phyloP scores from a whole-genome alignment of 768 basidiomycete species.

The Lyophyllum decastes region DNA sequence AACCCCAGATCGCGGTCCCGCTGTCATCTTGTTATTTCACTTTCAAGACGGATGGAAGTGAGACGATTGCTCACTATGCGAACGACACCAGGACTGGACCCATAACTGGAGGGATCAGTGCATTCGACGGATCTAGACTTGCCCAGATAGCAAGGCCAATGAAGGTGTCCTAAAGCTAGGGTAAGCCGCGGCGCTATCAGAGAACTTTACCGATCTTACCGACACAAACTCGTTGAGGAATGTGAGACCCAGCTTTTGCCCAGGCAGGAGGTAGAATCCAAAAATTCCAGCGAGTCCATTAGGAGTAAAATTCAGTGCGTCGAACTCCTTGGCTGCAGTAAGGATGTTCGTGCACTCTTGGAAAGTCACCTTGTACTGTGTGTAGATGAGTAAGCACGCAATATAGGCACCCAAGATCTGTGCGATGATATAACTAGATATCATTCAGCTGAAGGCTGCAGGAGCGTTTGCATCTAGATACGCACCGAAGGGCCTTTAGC shows the following conservation, averaged over 20 bases:
- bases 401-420: conserved; percentile 69
- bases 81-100: conserved; percentile 56
- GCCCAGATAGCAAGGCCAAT: conserved; percentile 55
- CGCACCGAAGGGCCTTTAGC: conserved; percentile 50
- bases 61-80: conserved; percentile 50
- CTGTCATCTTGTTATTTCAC: conserved; percentile 29
- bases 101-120: conserved; percentile 51
- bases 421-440: conserved; percentile 57
- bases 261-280: conserved; percentile 47
- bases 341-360: conserved; percentile 32
- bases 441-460: not conserved
- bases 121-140: conserved; percentile 57
- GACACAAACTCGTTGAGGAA: conserved; percentile 60
- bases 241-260: conserved; percentile 42
- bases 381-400: conserved; percentile 60
- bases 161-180: conserved; percentile 39
- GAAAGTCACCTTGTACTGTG: conserved; percentile 59
- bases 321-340: conserved; percentile 23
- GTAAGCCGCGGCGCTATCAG: not conserved
- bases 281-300: conserved; percentile 55
- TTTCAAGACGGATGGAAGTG: not conserved
- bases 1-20: conserved; percentile 63
- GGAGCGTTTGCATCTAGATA: not conserved
- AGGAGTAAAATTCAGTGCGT: conserved; percentile 34
- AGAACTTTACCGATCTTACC: conserved; percentile 30